phyloP scores from a whole-genome alignment of 352 stramenopile genomes.

The Phytopythium cucurbitacearum region DNA sequence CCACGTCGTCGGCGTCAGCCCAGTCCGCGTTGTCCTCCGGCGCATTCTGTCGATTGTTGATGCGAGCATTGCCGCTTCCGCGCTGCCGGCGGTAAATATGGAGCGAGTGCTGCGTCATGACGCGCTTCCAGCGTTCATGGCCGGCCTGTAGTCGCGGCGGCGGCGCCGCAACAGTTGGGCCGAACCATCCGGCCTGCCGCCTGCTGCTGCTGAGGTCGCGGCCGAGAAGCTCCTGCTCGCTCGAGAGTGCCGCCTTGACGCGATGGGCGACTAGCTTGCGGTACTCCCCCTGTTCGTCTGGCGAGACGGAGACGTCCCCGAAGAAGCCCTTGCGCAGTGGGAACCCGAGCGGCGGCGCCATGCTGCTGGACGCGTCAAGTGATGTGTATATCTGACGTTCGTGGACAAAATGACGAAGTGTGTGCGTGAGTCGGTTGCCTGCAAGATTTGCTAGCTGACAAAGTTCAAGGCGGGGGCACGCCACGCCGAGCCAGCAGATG shows the following conservation, averaged over 20 bases:
- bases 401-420: no score
- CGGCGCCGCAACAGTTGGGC: constrained; percentile 15
- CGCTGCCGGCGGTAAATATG: constrained; percentile 32
- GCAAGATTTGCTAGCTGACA: no score
- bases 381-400: no score
- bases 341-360: neutral
- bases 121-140: constrained; percentile 26
- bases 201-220: constrained; percentile 11
- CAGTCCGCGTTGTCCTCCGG: neutral
- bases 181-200: no score
- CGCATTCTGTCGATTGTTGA: neutral
- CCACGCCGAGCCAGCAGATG: no score
- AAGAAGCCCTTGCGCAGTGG: constrained; percentile 15
- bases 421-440: no score
- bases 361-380: neutral
- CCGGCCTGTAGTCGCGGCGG: constrained; percentile 8
- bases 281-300: constrained; percentile 27
- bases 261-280: constrained; percentile 15
- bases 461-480: no score
- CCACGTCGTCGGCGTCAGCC: constrained; percentile 11
- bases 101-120: constrained; percentile 26
- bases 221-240: constrained; percentile 22
- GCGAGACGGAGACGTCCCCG: constrained; percentile 16
- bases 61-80: constrained; percentile 1
- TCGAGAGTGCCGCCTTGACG: constrained; percentile 21